A percentile compares a stretch with the other conserved stretches of the same genome.
phyloP scores from a whole-genome alignment of 75 land plant genomes.

The Sequoia sempervirens region DNA sequence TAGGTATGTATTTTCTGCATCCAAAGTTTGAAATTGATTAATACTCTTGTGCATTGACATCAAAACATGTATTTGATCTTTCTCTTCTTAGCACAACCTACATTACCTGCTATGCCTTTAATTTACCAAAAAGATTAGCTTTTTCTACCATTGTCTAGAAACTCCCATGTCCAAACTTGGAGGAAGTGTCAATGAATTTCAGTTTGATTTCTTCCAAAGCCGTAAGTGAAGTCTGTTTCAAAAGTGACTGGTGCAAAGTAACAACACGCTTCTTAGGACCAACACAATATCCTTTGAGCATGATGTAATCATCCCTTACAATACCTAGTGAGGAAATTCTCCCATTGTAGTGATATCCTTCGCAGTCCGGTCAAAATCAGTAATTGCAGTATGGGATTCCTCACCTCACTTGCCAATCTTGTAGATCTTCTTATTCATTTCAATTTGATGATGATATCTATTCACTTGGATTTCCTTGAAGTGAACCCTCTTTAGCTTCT shows the following conservation, averaged over 20 bases:
- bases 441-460: slow-evolving; percentile 28
- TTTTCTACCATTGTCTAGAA: slow-evolving; percentile 54
- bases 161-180: slow-evolving; percentile 58
- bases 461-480: slow-evolving; percentile 79
- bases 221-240: slow-evolving; percentile 40
- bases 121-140: slow-evolving; percentile 46
- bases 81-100: too few relatives aligned
- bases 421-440: slow-evolving; percentile 64
- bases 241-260: slow-evolving; percentile 51
- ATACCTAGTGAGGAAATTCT: not conserved
- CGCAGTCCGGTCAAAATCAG: slow-evolving; percentile 50
- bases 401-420: slow-evolving; percentile 44
- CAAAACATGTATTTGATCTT: too few relatives aligned
- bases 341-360: slow-evolving; percentile 19
- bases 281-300: slow-evolving; percentile 49
- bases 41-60: too few relatives aligned
- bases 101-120: slow-evolving; percentile 19
- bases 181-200: slow-evolving; percentile 59
- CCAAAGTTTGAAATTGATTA: too few relatives aligned
- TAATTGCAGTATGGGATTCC: slow-evolving; percentile 34
- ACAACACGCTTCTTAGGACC: slow-evolving; percentile 55
- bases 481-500: slow-evolving; percentile 68
- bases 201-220: slow-evolving; percentile 62
- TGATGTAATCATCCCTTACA: slow-evolving; percentile 49
- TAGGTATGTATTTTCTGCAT: too few relatives aligned